Base-by-base conservation (phyloP, 352 stramenopile genomes). In the Globisporangium middletonii region DNA sequence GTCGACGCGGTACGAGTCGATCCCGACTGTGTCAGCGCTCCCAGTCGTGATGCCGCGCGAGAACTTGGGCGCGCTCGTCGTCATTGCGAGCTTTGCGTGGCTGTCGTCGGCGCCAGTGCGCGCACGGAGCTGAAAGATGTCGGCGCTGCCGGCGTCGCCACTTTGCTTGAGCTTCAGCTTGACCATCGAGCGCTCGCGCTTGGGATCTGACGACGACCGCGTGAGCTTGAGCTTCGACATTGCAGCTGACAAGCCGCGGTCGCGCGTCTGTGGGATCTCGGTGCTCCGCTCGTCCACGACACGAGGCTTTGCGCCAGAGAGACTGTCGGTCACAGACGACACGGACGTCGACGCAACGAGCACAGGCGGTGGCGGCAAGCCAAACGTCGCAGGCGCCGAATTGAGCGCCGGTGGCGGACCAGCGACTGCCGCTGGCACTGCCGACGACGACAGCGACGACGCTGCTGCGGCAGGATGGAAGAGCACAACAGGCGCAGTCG, bases 171-270 rank as follows among this genome's bases (percentile, higher is more conserved):
- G 75, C 44, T 83, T 83, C 37, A 80, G 65, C 42, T 88, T 86
- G 12, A 85, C 62, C 59, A 79, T 76, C 11, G 78, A 86, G 26
- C 71, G 61, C 52, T 93, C 77, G 46, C 77, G 79, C 54, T 90
- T 91, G 4, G 80, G 79, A 37, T 93, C 82, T 0, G 80, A 92
- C 4, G 80, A 88, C 13, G 77, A 89, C n/a, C 84, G 72, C 7
- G 75, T 65, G 12, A 94, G 61, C 28, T 82, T 80, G 27, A 91
- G 69, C 53, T 89, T 89, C 11, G 69, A 59, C 70, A 86, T 65
- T 35, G 78, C 73, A n/a, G 78, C 67, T 1, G 75, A 71, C n/a
- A 81, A 64, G 59, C 72, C 72, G 16, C 65, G 12, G 42, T 55
- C 23, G 46, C 55, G n/a, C 50, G 55, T 8, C 50, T 58, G 28